Base-by-base conservation (phyloP, 169 alveolate genomes). In the Plasmodium billcollinsi region DNA sequence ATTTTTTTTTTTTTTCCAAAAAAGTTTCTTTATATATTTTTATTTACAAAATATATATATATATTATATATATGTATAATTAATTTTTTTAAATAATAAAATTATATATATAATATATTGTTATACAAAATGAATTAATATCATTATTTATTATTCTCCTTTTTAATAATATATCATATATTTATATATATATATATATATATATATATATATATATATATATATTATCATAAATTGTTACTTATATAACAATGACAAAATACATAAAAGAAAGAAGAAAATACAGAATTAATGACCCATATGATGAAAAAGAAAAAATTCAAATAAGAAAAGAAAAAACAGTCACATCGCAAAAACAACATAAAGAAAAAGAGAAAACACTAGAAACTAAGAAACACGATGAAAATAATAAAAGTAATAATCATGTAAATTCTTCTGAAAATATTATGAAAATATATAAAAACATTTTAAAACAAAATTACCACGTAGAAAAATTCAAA, bases 241-340 rank as follows among this genome's bases (percentile, higher is more conserved):
- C 15, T 12, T 15, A 12, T 18, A 56, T 56, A 18, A 56, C 21
- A 72, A 86, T 86, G 92, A 59, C 62, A 80, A 86, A 86, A 72
- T 59, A 71, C 3, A 71, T 75, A 45, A 86, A 66, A 20, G 92
- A 71, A 56, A 86, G 92, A 52, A 86, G 26, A 72, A 86, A 86
- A 47, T 86, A 86, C 59, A 24, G 92, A 61, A 72, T 86, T 3
- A 62, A 33, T 21, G 73, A 49, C 15, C 92, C 92, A 2, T 86
- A 86, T 11, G 88, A 61, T 66, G 92, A 86, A 56, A 56, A 21
- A 39, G 49, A 45, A 43, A 86, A 86, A 52, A 15, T 72, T 7
- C 29, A 24, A 24, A 24, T 24, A 24, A 24, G 29, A 56, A 56
- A 21, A 39, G 49, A 45, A 43, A 86, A 86, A 52, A 15, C 61